phyloP scores from a whole-genome alignment of 2,329 filamentous ascomycete genomes.

The Calonectria crousiana region DNA sequence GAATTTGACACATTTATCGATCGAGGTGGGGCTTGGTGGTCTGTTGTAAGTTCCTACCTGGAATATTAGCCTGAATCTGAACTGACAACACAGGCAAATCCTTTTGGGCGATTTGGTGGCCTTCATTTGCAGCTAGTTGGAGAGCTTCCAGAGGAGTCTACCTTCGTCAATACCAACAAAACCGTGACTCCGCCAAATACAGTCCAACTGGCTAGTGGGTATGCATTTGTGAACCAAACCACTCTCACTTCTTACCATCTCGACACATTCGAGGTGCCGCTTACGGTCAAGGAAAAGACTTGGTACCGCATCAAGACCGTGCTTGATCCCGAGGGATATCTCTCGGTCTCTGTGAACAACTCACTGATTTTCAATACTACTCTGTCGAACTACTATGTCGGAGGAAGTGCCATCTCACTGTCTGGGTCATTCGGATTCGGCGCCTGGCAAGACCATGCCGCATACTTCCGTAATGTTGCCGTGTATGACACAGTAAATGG shows the following conservation, averaged over 20 bases:
- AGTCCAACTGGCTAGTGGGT: conserved; percentile 1
- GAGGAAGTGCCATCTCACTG: background rate
- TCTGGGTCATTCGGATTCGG: conserved; percentile 13
- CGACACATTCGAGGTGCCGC: conserved; percentile 7
- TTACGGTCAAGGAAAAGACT: conserved; percentile 6
- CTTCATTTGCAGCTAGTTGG: conserved; percentile 10
- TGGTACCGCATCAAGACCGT: conserved; percentile 13
- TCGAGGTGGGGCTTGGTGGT: background rate
- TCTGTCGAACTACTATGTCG: conserved; percentile 1
- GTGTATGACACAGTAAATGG: conserved; percentile 7
- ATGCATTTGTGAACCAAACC: conserved; percentile 15
- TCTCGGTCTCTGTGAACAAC: background rate
- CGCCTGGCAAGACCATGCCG: conserved; percentile 10
- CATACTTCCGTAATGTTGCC: conserved; percentile 4
- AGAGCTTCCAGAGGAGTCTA: background rate
- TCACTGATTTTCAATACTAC: background rate
- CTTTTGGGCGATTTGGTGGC: conserved; percentile 11
- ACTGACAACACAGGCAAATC: background rate
- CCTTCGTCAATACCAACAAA: conserved; percentile 12
- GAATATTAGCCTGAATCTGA: background rate
- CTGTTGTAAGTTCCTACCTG: background rate
- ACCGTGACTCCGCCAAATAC: background rate
- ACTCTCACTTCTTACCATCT: conserved; percentile 4
- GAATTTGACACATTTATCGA: conserved; percentile 1
- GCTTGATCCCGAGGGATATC: background rate